phyloP scores from a whole-genome alignment of 441 rosid genomes.

The Biscutella laevigata region DNA sequence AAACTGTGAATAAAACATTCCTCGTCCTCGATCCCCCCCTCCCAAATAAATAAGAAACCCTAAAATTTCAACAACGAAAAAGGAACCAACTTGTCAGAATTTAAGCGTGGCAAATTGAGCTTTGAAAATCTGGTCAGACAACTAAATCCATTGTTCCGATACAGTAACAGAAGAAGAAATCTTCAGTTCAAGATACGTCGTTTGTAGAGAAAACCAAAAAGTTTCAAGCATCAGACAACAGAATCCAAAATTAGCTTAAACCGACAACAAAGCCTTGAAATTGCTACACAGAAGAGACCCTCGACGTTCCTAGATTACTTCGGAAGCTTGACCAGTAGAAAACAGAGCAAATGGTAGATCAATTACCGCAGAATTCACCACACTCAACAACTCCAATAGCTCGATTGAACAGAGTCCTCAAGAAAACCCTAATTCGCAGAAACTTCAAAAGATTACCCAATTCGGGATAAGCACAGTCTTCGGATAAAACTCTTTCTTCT shows the following conservation, averaged over 20 bases:
- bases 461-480: conserved; percentile 11
- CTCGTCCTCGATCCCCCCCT: conserved; percentile 24
- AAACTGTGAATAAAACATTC: conserved; percentile 97
- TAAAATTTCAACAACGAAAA: conserved; percentile 20
- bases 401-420: conserved; percentile 22
- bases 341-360: conserved; percentile 7
- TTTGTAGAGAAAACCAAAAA: background rate
- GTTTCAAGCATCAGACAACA: conserved; percentile 1
- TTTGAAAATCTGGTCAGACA: background rate
- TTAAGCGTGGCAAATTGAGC: conserved; percentile 6
- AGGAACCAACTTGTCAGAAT: conserved; percentile 18
- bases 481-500: background rate
- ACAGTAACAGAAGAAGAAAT: background rate
- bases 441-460: background rate
- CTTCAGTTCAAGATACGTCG: background rate
- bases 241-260: conserved; percentile 19
- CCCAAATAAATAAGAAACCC: conserved; percentile 16
- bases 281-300: background rate
- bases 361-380: conserved; percentile 23
- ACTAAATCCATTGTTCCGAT: background rate
- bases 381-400: conserved; percentile 17
- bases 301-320: conserved; percentile 1
- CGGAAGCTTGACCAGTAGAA: conserved; percentile 3
- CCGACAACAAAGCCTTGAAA: conserved; percentile 6
- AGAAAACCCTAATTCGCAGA: conserved; percentile 25